These are phyloP conservation scores for Choanephora cucurbitarum DNA, from an alignment of 371 early-diverging fungal genomes.

Conservation along the genomic window DNA sequence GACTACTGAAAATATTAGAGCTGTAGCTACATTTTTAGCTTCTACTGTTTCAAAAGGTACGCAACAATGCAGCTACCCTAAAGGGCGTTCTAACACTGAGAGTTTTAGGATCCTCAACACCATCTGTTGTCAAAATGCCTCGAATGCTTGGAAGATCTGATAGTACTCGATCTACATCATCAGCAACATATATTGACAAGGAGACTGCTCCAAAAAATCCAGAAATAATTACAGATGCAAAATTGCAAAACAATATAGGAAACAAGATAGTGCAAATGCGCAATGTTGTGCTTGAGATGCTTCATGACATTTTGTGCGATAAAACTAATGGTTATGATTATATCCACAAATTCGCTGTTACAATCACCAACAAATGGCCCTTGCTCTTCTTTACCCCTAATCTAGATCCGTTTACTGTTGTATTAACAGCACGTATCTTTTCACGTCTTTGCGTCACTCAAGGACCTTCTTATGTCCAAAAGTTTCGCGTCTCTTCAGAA, in stretches of 20 bases:
- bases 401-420: slow-evolving; percentile 60
- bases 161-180: slow-evolving; percentile 16
- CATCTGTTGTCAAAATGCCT: slow-evolving; percentile 1
- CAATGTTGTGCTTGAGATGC: slow-evolving; percentile 73
- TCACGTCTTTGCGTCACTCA: slow-evolving; percentile 55
- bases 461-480: slow-evolving; percentile 53
- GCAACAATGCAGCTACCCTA: neutral
- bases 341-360: slow-evolving; percentile 54
- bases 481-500: slow-evolving; percentile 60
- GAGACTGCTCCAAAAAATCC: neutral
- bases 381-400: slow-evolving; percentile 63
- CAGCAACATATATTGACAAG: slow-evolving; percentile 2
- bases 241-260: slow-evolving; percentile 13
- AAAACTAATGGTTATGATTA: slow-evolving; percentile 25
- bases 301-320: slow-evolving; percentile 68
- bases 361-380: slow-evolving; percentile 75
- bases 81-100: neutral
- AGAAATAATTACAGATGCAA: slow-evolving; percentile 47
- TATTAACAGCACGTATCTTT: slow-evolving; percentile 62
- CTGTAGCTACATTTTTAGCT: slow-evolving; percentile 68
- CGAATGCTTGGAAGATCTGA: slow-evolving; percentile 13
- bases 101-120: neutral
- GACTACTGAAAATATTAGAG: slow-evolving; percentile 66
- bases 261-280: slow-evolving; percentile 58
- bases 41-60: slow-evolving; percentile 66